These are phyloP conservation scores for Phialophora chinensis DNA, from an alignment of 2,329 filamentous ascomycete genomes.

Conservation along the genomic window DNA sequence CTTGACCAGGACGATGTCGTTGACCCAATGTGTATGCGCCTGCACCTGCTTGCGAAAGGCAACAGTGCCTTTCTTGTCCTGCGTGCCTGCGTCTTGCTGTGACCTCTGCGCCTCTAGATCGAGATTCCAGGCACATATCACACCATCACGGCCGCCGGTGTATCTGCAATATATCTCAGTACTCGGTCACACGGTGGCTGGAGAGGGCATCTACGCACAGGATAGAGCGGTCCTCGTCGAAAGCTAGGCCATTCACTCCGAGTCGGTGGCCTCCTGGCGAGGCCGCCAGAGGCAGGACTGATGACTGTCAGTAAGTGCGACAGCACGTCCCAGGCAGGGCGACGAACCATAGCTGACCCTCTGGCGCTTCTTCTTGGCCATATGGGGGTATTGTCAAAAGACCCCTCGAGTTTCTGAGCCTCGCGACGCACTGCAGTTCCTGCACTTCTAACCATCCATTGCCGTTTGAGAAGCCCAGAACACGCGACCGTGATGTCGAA, in stretches of 20 bases:
- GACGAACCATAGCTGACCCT: slow-evolving; percentile 72
- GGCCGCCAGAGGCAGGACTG: slow-evolving; percentile 75
- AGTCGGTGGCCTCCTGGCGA: slow-evolving; percentile 84
- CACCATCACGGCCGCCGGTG: slow-evolving; percentile 92
- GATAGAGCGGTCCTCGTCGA: slow-evolving; percentile 81
- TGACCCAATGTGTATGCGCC: slow-evolving; percentile 95
- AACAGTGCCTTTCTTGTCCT: slow-evolving; percentile 50
- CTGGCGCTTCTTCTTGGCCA: slow-evolving; percentile 73
- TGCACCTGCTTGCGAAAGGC: slow-evolving; percentile 69
- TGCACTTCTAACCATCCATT: slow-evolving; percentile 27
- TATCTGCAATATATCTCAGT: slow-evolving; percentile 65
- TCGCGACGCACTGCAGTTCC: slow-evolving; percentile 16
- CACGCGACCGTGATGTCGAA: slow-evolving; percentile 10
- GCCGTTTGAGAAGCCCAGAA: slow-evolving; percentile 2
- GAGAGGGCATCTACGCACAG: slow-evolving; percentile 66
- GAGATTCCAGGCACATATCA: slow-evolving; percentile 94
- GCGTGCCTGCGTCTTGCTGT: slow-evolving; percentile 26
- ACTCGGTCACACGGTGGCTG: slow-evolving; percentile 14
- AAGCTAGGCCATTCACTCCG: slow-evolving; percentile 90
- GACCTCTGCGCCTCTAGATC: slow-evolving; percentile 66
- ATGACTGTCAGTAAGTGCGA: slow-evolving; percentile 19
- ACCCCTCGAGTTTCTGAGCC: slow-evolving; percentile 15
- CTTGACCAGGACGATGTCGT: slow-evolving; percentile 83
- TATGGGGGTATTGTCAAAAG: slow-evolving; percentile 42
- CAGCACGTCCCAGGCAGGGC: slow-evolving; percentile 6